A percentile compares a stretch with the other conserved stretches of the same genome.
phyloP scores from a whole-genome alignment of 2,329 filamentous ascomycete species.

The Lasiodiplodia sp. region DNA sequence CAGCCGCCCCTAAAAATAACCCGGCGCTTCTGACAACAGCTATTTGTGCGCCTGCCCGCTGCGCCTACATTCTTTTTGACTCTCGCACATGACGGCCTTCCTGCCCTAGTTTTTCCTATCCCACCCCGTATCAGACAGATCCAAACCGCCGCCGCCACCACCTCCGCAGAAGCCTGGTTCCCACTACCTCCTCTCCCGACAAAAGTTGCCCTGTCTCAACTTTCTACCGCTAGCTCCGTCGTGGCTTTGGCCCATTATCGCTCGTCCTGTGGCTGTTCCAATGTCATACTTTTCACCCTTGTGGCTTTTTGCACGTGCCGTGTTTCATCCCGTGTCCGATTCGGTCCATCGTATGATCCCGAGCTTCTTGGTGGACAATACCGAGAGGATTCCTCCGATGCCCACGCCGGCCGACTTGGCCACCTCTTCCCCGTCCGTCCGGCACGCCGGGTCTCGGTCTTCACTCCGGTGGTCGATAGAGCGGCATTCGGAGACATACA shows the following conservation, averaged over 20 bases:
- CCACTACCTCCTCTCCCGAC: too few species aligned
- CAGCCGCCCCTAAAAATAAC: slow-evolving; percentile 9
- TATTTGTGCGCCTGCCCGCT: background rate
- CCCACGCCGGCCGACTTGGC: background rate
- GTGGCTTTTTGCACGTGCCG: background rate
- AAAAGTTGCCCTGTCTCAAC: background rate
- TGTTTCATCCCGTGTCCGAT: background rate
- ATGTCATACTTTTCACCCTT: background rate
- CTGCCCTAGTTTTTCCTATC: background rate
- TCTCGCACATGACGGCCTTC: background rate
- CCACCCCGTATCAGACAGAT: background rate
- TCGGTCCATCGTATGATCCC: background rate
- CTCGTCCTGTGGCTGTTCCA: too few species aligned
- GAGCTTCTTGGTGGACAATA: background rate
- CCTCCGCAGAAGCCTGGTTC: background rate
- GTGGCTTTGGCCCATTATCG: background rate
- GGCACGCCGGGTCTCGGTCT: too few species aligned
- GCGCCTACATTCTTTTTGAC: background rate
- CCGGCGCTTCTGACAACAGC: background rate
- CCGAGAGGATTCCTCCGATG: background rate
- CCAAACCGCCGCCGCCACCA: background rate
- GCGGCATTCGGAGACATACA: too few species aligned
- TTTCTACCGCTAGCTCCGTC: background rate
- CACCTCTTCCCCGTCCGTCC: background rate
- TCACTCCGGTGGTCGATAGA: too few species aligned